Evolutionary conservation across 305 asterid species (phyloP).

Genomic region (Solanum hybrid): DNA sequence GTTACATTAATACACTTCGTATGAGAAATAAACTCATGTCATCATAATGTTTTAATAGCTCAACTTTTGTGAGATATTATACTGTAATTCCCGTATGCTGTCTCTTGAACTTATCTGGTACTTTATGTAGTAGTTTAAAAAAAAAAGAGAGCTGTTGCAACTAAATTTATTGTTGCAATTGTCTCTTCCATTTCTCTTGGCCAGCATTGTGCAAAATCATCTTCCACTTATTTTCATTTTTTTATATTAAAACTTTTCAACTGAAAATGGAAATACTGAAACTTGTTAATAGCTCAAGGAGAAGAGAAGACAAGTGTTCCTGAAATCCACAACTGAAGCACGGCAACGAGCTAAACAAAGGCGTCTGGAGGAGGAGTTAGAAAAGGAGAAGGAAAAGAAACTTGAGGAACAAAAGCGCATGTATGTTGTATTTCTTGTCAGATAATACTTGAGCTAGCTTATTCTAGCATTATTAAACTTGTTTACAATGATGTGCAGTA

Average conservation of each 20-base stretch:
- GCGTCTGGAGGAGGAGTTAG: constrained; percentile 78
- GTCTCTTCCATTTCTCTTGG: neutral
- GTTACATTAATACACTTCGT: neutral
- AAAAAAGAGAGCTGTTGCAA: constrained; percentile 3
- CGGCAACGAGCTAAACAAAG: constrained; percentile 84
- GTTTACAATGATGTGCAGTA: neutral
- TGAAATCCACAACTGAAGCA: constrained; percentile 77
- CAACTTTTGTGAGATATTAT: neutral
- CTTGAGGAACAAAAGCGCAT: constrained; percentile 89
- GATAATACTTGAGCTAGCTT: constrained; percentile 1
- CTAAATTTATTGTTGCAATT: neutral
- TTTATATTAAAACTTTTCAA: neutral
- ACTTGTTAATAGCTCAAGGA: constrained; percentile 57
- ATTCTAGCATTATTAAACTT: neutral
- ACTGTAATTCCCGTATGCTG: neutral
- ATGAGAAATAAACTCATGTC: neutral
- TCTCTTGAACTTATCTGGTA: constrained; percentile 11
- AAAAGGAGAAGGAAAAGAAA: constrained; percentile 74
- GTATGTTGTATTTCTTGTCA: constrained; percentile 32
- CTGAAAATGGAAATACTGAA: neutral
- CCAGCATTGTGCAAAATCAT: neutral
- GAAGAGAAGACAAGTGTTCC: constrained; percentile 72
- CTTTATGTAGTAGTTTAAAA: neutral
- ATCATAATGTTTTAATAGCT: neutral
- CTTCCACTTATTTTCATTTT: constrained; percentile 7